Percentiles rank a stretch among this genome's conserved stretches.
Evolutionary conservation across 225 moss, liverwort and hornwort genomes (phyloP).

Genomic region (Polytrichum commune): DNA sequence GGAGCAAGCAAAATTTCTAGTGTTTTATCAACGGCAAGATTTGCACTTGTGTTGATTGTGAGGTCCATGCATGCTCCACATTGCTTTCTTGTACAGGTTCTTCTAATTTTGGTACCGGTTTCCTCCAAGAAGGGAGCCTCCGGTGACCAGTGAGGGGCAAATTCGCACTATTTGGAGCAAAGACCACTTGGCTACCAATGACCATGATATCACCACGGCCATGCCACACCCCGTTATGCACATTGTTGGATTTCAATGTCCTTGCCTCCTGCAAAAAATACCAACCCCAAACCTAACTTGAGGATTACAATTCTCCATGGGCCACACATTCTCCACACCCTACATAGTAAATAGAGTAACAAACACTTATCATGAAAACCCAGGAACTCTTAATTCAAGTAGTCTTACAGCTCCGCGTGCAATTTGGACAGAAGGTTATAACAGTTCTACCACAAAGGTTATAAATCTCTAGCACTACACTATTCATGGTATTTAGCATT

Average conservation of each 20-base stretch:
- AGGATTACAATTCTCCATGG: no score
- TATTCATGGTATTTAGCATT: no score
- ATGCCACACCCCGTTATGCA: constrained; percentile 69
- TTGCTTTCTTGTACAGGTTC: constrained; percentile 21
- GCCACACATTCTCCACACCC: no score
- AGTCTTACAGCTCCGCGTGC: no score
- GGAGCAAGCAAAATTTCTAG: no score
- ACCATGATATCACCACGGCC: constrained; percentile 55
- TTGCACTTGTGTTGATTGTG: constrained; percentile 20
- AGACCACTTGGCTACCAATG: constrained; percentile 62
- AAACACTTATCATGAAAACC: no score
- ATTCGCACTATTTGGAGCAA: constrained; percentile 35
- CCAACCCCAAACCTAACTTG: no score
- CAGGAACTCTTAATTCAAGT: no score
- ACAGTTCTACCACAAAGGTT: no score
- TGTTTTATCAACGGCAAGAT: constrained; percentile 38
- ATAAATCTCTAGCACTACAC: no score
- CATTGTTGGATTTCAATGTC: constrained; percentile 54
- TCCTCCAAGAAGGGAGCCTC: constrained; percentile 51
- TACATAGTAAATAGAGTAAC: no score
- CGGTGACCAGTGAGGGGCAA: constrained; percentile 33
- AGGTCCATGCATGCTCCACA: constrained; percentile 37
- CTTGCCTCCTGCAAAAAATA: constrained; percentile 46
- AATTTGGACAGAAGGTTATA: no score
- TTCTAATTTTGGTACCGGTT: constrained; percentile 22